A percentile compares a stretch with the other conserved stretches of the same genome.
Conservation (phyloP, 176 grass and related monocot species). For the Metroxylon sagu region DNA sequence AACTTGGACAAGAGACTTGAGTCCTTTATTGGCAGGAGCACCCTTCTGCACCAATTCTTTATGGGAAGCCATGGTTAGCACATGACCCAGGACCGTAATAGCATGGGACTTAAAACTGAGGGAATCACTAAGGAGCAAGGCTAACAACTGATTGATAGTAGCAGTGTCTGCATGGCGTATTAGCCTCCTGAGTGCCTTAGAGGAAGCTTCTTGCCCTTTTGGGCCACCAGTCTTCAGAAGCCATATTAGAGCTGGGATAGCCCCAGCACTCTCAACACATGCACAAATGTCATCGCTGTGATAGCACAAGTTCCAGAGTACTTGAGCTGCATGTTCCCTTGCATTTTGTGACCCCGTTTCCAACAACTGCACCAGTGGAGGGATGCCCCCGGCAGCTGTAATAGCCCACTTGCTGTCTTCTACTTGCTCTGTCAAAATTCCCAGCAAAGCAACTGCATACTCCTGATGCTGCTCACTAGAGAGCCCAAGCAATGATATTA, state of each 20-base stretch:
- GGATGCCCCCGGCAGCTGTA: constrained; percentile 94
- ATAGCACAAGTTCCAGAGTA: constrained; percentile 82
- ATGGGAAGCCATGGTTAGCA: constrained; percentile 69
- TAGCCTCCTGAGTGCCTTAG: constrained; percentile 76
- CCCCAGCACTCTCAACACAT: constrained; percentile 87
- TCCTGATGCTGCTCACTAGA: constrained; percentile 95
- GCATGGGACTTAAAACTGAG: constrained; percentile 61
- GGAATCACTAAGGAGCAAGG: constrained; percentile 62
- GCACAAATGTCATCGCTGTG: constrained; percentile 93
- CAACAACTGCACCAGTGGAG: constrained; percentile 79
- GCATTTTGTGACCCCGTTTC: constrained; percentile 86
- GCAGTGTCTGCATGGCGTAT: constrained; percentile 67
- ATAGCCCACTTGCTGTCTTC: constrained; percentile 98
- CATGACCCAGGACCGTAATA: constrained; percentile 86
- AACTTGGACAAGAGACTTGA: constrained; percentile 67
- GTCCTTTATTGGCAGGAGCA: constrained; percentile 72
- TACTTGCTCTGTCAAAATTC: constrained; percentile 85
- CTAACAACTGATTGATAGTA: constrained; percentile 88
- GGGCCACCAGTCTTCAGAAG: constrained; percentile 63
- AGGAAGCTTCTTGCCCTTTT: constrained; percentile 72
- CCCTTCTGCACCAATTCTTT: constrained; percentile 70
- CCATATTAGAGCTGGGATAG: constrained; percentile 73
- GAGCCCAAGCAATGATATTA: constrained; percentile 90
- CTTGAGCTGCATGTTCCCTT: constrained; percentile 80
- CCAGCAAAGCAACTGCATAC: constrained; percentile 79